Evolutionary conservation across 129 eudicot genomes (phyloP), one percentile per base, ranked within the genome.

Genomic region (Flaveria ramosissima): DNA sequence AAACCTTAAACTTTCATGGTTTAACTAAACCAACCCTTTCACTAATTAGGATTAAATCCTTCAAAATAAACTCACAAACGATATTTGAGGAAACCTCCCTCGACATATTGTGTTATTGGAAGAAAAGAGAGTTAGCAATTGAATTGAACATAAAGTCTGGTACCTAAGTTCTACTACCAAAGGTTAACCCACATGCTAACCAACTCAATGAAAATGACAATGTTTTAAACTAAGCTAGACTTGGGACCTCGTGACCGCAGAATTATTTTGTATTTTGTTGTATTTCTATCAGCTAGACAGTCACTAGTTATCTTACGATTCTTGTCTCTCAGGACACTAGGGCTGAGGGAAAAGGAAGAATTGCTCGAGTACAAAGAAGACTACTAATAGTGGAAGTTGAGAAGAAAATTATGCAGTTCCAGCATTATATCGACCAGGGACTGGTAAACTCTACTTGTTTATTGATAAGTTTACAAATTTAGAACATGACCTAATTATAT

Each of bases 291-390:
- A 26, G 65, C 36, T 12, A 61, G 6, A 20, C 7, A 42, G 60
- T 17, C 43, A 26, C 16, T 16, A 23, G 46, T 45, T 56, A 46
- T 70, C 30, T 73, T 67, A 45, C 21, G 65, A 2, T 79, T 72
- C 56, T 50, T 61, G 15, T 78, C 70, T 48, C 48, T 73, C 87
- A 94, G 99, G 99, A 94, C 79, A 86, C 89, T 8, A 90, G 92
- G 86, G 96, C 99, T 71, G 92, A 91, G 82, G 97, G 99, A 67
- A 89, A 84, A 84, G 99, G 99, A 71, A 89, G 92, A 82, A 55
- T 86, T 59, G 99, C 99, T 85, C 86, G 99, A 32, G 81, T 86
- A 27, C 99, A 91, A 77, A 86, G 99, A 88, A 75, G 99, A 80
- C 85, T 94, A 50, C 67, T 94, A 55, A 70, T 94, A 20, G 99